These are phyloP conservation scores for Nowakowskiella sp. DNA, from an alignment of 192 early-diverging fungal species.

Conservation along the genomic window DNA sequence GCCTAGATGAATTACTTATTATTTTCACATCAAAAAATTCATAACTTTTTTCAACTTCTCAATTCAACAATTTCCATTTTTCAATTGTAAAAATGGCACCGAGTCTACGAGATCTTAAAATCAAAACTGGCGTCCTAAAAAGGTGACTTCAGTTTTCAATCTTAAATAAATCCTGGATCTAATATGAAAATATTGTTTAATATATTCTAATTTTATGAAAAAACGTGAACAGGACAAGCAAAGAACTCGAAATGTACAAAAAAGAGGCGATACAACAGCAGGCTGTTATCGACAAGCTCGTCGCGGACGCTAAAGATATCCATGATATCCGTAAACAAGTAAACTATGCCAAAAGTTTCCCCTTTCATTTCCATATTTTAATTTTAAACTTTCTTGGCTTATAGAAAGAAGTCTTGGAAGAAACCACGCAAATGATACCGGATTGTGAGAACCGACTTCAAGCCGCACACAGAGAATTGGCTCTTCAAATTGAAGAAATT, in stretches of 20 bases:
- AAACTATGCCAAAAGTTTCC: neutral
- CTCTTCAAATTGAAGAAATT: constrained; percentile 7
- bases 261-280: constrained; percentile 29
- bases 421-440: constrained; percentile 40
- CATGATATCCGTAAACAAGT: constrained; percentile 36
- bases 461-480: constrained; percentile 29
- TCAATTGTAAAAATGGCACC: constrained; percentile 13
- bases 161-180: too few relatives aligned
- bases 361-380: neutral
- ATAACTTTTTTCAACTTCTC: too few relatives aligned
- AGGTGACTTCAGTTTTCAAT: constrained; percentile 11
- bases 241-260: constrained; percentile 32
- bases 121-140: constrained; percentile 38
- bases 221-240: too few relatives aligned
- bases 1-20: too few relatives aligned
- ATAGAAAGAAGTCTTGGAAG: constrained; percentile 36
- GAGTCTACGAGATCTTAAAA: constrained; percentile 25
- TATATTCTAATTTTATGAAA: too few relatives aligned
- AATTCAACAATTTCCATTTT: too few relatives aligned
- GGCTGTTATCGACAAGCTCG: constrained; percentile 30
- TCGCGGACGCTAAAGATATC: constrained; percentile 26
- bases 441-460: constrained; percentile 24
- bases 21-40: too few relatives aligned
- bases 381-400: constrained; percentile 7
- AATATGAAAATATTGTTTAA: too few relatives aligned